phyloP scores from a whole-genome alignment of 805 yeast species.

The Nakazawaea siamensis region DNA sequence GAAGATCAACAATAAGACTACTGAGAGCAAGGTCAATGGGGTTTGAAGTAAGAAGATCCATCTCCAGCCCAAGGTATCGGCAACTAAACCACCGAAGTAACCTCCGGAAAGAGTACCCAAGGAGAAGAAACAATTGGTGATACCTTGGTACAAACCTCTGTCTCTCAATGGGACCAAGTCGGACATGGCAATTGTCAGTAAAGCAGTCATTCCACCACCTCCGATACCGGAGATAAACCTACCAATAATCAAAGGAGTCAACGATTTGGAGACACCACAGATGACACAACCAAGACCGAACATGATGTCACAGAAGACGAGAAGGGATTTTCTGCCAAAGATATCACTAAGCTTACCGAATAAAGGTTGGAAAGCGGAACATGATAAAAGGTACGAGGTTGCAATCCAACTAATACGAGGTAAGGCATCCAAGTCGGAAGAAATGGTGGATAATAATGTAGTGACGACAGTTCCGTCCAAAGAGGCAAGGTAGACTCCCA shows the following conservation, averaged over 20 bases:
- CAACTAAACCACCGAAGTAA: slow-evolving; percentile 47
- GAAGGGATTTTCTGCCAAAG: slow-evolving; percentile 38
- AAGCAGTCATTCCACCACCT: slow-evolving; percentile 80
- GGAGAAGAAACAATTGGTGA: slow-evolving; percentile 74
- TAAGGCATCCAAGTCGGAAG: slow-evolving; percentile 59
- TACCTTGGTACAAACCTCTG: slow-evolving; percentile 80
- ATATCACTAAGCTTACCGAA: slow-evolving; percentile 49
- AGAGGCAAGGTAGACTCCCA: slow-evolving; percentile 46
- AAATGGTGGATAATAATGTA: slow-evolving; percentile 55
- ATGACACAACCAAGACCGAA: slow-evolving; percentile 32
- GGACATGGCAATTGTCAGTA: slow-evolving; percentile 69
- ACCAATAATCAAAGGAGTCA: slow-evolving; percentile 40
- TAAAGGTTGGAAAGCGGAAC: slow-evolving; percentile 45
- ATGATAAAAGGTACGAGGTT: slow-evolving; percentile 40
- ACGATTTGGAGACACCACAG: slow-evolving; percentile 32
- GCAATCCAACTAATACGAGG: slow-evolving; percentile 68
- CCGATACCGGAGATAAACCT: slow-evolving; percentile 80
- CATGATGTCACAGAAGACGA: slow-evolving; percentile 22
- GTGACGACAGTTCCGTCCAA: slow-evolving; percentile 63
- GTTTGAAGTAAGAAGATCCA: slow-evolving; percentile 48
- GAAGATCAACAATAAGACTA: slow-evolving; percentile 26
- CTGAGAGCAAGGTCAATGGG: slow-evolving; percentile 41
- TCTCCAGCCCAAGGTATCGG: slow-evolving; percentile 59
- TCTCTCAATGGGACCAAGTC: slow-evolving; percentile 77
- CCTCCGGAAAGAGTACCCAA: slow-evolving; percentile 76